Evolutionary conservation across 1,284 basidiomycete genomes (phyloP), one percentile per base, ranked within the genome.

Genomic region (Paramarasmius palmivorus): DNA sequence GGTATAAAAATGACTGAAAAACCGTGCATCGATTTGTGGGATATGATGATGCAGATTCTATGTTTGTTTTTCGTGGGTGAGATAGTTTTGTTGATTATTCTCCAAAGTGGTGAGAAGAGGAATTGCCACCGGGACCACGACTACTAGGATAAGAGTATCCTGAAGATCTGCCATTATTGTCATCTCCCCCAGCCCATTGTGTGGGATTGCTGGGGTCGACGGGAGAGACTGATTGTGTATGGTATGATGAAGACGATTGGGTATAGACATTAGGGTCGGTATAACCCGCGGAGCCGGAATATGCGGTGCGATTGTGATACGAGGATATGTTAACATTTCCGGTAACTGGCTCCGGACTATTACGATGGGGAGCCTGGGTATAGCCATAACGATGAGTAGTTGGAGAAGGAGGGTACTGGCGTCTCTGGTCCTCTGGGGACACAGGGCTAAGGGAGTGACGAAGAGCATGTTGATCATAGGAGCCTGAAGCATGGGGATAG

Each of bases 311-410:
- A 26, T 17, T 23, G 25, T 32, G 25, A 17, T 17, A 29, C n/a
- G 23, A 46, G 7, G 44, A 46, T 46, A 46, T 46, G 44, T 32
- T 46, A 19, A 46, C 44, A 15, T 46, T 46, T n/a, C 25, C 29
- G 15, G 44, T 29, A 19, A 22, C 9, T 25, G 17, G 25, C 25
- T 46, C 25, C 6, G 44, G 40, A 5, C 19, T 41, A 41, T 19
- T 22, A 41, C 40, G 40, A 22, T 41, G 22, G 4, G 23, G 19
- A 22, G 19, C 29, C 29, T 32, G 29, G 12, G 6, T 32, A 12
- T 32, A 32, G 12, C 29, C 29, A 32, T 32, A 32, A 32, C 29
- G 29, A 32, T 32, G 29, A 32, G 29, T 32, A 12, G 29, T 32
- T 6, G 29, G 29, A 12, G 29, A 23, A 41, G 40, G 19, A 20